phyloP scores from a whole-genome alignment of 2,329 filamentous ascomycete genomes.

The Tolypocladium paradoxum region DNA sequence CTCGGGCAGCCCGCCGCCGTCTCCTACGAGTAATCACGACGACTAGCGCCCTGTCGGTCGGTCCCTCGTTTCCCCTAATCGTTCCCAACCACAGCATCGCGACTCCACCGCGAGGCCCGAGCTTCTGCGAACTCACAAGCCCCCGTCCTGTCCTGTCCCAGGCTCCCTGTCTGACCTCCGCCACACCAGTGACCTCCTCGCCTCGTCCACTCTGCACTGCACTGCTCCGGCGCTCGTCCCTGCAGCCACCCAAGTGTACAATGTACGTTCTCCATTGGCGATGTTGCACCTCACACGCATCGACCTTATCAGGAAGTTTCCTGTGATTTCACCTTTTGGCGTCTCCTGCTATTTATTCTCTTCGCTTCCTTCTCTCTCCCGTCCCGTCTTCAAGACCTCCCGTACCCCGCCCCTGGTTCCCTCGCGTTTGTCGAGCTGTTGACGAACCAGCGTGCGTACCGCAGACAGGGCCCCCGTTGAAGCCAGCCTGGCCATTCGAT shows the following conservation, averaged over 20 bases:
- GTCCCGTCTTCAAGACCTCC: neutral
- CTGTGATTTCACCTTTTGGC: neutral
- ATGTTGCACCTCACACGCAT: neutral
- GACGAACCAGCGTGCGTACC: conserved; percentile 7
- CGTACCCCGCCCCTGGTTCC: neutral
- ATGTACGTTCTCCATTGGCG: neutral
- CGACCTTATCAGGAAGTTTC: neutral
- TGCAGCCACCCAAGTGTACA: neutral
- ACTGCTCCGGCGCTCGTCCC: neutral
- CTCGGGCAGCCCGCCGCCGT: neutral
- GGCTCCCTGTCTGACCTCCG: neutral
- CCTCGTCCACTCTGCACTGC: neutral
- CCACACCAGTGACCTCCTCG: neutral
- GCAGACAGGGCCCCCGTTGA: conserved; percentile 10
- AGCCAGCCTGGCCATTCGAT: conserved; percentile 23
- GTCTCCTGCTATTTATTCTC: neutral
- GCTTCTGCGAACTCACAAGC: neutral
- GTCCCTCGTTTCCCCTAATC: neutral
- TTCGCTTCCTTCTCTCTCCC: neutral
- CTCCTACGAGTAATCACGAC: neutral
- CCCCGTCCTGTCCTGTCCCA: neutral
- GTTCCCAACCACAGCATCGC: neutral
- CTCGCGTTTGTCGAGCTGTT: neutral
- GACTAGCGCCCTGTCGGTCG: neutral
- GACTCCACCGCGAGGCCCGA: neutral